phyloP scores from a whole-genome alignment of 2,329 filamentous ascomycete species.

The Tolypocladium nubicola region DNA sequence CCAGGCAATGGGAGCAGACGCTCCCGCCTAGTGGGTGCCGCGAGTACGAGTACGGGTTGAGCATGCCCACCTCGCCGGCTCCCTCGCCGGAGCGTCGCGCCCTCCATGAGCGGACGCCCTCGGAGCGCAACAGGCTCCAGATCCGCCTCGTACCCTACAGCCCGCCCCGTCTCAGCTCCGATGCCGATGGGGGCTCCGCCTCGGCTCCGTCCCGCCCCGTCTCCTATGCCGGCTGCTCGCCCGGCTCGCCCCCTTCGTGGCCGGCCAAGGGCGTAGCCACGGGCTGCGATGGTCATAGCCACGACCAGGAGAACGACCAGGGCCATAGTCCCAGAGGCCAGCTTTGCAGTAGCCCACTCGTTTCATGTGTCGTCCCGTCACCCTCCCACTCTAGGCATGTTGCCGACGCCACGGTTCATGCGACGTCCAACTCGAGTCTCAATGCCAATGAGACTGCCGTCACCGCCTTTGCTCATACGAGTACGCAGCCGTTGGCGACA shows the following conservation, averaged over 20 bases:
- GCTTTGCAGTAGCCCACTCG: neutral
- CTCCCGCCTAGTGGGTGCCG: neutral
- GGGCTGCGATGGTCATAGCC: neutral
- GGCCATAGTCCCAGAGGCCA: neutral
- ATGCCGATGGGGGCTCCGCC: constrained; percentile 15
- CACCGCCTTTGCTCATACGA: neutral
- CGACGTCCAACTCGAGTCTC: neutral
- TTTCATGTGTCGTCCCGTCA: neutral
- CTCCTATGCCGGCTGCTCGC: constrained; percentile 11
- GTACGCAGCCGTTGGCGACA: neutral
- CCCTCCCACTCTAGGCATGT: neutral
- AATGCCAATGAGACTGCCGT: neutral
- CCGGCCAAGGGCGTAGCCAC: constrained; percentile 2
- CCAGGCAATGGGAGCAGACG: neutral
- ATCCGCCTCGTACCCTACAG: constrained; percentile 29
- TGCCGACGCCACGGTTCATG: neutral
- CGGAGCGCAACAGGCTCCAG: constrained; percentile 15
- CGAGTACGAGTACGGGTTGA: constrained; percentile 8
- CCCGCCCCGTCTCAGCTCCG: constrained; percentile 23
- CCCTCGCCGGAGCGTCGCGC: constrained; percentile 16
- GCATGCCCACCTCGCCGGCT: constrained; percentile 21
- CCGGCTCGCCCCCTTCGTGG: neutral
- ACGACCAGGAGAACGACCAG: neutral
- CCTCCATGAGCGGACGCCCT: constrained; percentile 8
- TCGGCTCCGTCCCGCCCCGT: constrained; percentile 12